Base-by-base conservation (phyloP, 2,329 filamentous ascomycete species). In the Pseudogymnoascus sp. region DNA sequence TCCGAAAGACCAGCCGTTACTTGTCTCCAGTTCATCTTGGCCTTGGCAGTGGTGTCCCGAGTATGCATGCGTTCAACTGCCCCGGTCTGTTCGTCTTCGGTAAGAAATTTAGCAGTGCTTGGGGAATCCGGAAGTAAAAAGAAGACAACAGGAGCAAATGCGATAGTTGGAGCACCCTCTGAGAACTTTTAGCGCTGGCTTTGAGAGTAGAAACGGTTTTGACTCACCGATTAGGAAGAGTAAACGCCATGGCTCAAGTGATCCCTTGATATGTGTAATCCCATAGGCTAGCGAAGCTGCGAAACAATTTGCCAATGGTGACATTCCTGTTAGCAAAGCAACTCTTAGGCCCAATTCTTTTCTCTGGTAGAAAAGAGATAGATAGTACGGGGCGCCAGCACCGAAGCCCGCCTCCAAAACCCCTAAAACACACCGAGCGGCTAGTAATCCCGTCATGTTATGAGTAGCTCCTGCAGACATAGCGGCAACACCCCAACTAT, bases 391-490 rank as follows among this genome's bases (percentile, higher is more conserved):
- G 28, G 67, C 66, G 8, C 71, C 71, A 12, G 69, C 63, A 6
- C 68, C 69, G 53, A 66, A 70, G 1, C 66, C 64, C 4, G 71
- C 71, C 30, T 73, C 71, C 6, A 71, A 68, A 6, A 69, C 63
- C 7, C 60, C 65, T 28, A 57, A 36, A 41, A 41, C 33, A 60
- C 14, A 64, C 36, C 14, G 65, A 25, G 41, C 60, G 15, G 57
- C 61, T 35, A 2, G 77, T 75, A 7, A 84, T 84, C 69, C 25
- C 8, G 43, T 20, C 39, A 50, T 30, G 22, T 28, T 28, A 89
- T 87, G 4, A 80, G 83, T 62, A 84, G 87, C 1, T 84, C 85
- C 5, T 87, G 75, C 2, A 83, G 39, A 43, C 39, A 43, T 66
- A 3, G 65, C 66, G 22, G 61, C 62, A 2, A 63, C 28, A 38